Base-by-base conservation (phyloP, 2,329 filamentous ascomycete species). In the Pseudogymnoascus sp. region DNA sequence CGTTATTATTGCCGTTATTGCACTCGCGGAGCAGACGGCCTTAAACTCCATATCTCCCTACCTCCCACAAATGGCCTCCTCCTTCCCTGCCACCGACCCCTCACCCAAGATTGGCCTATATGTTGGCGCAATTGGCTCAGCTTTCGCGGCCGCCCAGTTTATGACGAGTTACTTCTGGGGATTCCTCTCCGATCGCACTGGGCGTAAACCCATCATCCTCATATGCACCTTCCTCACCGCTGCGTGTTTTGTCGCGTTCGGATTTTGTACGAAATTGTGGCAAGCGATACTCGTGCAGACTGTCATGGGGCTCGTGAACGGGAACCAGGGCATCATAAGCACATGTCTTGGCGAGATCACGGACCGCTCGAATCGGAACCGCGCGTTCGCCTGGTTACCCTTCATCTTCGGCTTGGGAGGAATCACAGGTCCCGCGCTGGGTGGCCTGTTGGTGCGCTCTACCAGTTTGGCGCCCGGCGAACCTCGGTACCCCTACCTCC, bases 41-140 rank as follows among this genome's bases (percentile, higher is more conserved):
- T 82, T 99, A 71, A 99, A 99, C 74, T 96, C 92, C 24, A 97
- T 99, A 70, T 89, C 88, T 9, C 94, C 94, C 1, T 99, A 99
- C 74, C 83, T 99, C 1, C 94, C 94, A 0, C 84, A 92, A 68
- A 97, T 99, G 93, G 87, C 92, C 1, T 84, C 85, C 21, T 86
- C 85, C 0, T 97, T 97, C 72, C 89, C 90, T 1, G 90, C 90
- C 64, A 87, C 97, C 17, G 82, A 88, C 17, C 75, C 81, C 1
- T 80, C 79, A 5, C 79, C 17, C 17, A 17, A 92, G 68, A 87
- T 88, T 33, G 94, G 93, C 0, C 72, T 97, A 41, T 97, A 96
- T 71, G 92, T 97, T 0, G 94, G 94, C 13, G 79, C 92, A 54
- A 87, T 97, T 57, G 94, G 93, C 0, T 96, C 91, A 6, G 84